Base-by-base conservation (phyloP, 2,329 filamentous ascomycete species). In the Biscogniauxia marginata region DNA sequence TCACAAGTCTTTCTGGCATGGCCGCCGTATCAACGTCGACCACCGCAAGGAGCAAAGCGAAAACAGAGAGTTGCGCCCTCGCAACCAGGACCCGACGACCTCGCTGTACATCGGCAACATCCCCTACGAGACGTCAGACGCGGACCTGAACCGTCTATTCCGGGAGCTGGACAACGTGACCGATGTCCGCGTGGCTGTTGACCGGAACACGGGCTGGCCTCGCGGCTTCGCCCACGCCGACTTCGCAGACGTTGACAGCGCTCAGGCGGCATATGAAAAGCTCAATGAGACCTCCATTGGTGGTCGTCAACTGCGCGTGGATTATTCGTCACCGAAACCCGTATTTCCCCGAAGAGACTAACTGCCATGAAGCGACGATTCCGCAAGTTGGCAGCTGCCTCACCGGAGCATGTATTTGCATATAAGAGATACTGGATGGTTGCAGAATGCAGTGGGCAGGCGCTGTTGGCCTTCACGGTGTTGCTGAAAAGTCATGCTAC, bases 31-130 rank as follows among this genome's bases (percentile, higher is more conserved):
- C 59, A 52, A 44, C 4, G 69, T 71, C 11, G 51, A 62, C 7
- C 46, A 49, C 53, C 63, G 60, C 19, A 61, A 59, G 39, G 16
- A 50, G 5, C 8, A 13, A n/a, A 77, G 77, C 65, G 64, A 7
- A 9, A 9, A 7, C n/a, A 21, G 7, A 4, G 16, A 5, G 46
- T 2, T 3, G 9, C 16, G 2, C 4, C 20, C 19, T 3, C 6
- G 4, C 22, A 4, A 1, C 4, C 39, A 49, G 7, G 52, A 75
- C 44, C 85, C 86, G 3, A 82, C 82, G 51, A 84, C 81, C 68
- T 90, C 87, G 1, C 76, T 96, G 30, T 96, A 89, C 77, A 84
- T 96, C 64, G 91, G 91, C 63, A 95, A 95, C 77, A 85, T 96
- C 74, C 86, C 90, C 9, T 95, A 89, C 70, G 89, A 96, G 75